phyloP scores from a whole-genome alignment of 2,329 filamentous ascomycete species.

The Mollisia scopiformis region DNA sequence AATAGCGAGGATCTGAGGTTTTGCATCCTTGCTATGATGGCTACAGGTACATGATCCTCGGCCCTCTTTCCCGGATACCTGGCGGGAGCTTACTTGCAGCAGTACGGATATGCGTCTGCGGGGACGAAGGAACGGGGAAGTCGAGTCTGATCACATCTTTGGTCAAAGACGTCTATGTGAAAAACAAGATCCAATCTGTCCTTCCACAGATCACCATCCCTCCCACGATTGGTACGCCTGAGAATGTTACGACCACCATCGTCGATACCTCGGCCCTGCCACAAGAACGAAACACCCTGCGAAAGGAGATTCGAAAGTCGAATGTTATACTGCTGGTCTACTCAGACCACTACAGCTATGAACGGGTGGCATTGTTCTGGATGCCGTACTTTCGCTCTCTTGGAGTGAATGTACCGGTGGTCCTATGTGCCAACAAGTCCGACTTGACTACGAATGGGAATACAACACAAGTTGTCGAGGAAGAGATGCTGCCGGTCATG shows the following conservation, averaged over 20 bases:
- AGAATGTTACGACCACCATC: conserved; percentile 96
- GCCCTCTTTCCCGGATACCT: not conserved
- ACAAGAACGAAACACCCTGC: conserved; percentile 86
- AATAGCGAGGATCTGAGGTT: conserved; percentile 30
- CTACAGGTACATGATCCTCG: conserved; percentile 29
- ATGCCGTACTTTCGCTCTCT: conserved; percentile 97
- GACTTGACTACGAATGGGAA: conserved; percentile 77
- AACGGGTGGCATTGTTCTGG: conserved; percentile 96
- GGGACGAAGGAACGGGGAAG: conserved; percentile 94
- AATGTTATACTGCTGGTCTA: conserved; percentile 98
- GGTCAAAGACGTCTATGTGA: conserved; percentile 96
- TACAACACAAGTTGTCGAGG: conserved; percentile 85
- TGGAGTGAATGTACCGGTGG: conserved; percentile 97
- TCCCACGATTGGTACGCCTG: conserved; percentile 87
- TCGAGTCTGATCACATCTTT: conserved; percentile 92
- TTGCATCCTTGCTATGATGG: conserved; percentile 31
- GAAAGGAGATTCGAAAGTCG: conserved; percentile 93
- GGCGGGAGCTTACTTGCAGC: conserved; percentile 16
- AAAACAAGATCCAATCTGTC: conserved; percentile 91
- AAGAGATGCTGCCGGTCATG: conserved; percentile 99
- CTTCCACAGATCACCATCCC: conserved; percentile 95
- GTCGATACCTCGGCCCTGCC: conserved; percentile 96
- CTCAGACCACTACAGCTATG: conserved; percentile 98
- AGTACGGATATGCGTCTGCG: conserved; percentile 94
- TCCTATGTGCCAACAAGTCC: conserved; percentile 97